Percentiles rank a stretch among this genome's conserved stretches.
Conservation (phyloP, 2,329 filamentous ascomycete species). For the Zarea fungicola region DNA sequence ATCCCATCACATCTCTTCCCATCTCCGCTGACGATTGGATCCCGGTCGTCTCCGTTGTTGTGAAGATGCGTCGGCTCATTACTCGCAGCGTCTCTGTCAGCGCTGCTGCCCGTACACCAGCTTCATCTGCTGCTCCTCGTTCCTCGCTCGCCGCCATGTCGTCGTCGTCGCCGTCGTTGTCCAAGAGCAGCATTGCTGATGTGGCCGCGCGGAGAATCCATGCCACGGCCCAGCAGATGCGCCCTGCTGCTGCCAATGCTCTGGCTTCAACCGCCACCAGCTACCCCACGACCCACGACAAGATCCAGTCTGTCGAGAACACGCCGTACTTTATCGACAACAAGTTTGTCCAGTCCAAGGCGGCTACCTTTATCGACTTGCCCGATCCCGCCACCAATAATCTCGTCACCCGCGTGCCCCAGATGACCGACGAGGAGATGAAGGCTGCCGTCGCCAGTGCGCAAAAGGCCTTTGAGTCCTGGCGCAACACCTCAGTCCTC, state of each 20-base stretch:
- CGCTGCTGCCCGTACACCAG: slow-evolving; percentile 28
- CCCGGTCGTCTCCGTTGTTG: slow-evolving; percentile 4
- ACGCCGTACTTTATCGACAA: slow-evolving; percentile 83
- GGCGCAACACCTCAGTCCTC: slow-evolving; percentile 68
- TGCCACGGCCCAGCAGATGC: slow-evolving; percentile 51
- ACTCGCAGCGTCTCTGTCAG: slow-evolving; percentile 14
- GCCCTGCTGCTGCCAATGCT: slow-evolving; percentile 44
- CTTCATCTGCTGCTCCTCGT: slow-evolving; percentile 21
- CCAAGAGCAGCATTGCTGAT: slow-evolving; percentile 28
- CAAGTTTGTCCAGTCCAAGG: slow-evolving; percentile 62
- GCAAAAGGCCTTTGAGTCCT: slow-evolving; percentile 67
- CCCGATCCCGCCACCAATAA: slow-evolving; percentile 83
- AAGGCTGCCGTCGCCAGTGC: slow-evolving; percentile 70
- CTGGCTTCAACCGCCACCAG: slow-evolving; percentile 51
- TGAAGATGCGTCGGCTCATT: slow-evolving; percentile 15
- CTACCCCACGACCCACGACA: slow-evolving; percentile 69
- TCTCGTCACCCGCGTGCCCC: slow-evolving; percentile 75
- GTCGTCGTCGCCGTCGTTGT: slow-evolving; percentile 22
- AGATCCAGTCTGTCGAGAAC: slow-evolving; percentile 60
- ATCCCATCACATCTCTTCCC: not conserved
- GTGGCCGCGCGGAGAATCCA: slow-evolving; percentile 49
- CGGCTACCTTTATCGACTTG: slow-evolving; percentile 71
- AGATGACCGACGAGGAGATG: slow-evolving; percentile 74
- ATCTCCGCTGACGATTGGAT: not conserved
- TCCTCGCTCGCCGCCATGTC: slow-evolving; percentile 19